Evolutionary conservation across 371 early-diverging fungal genomes (phyloP).

Genomic region (Dentiscutata heterogama): DNA sequence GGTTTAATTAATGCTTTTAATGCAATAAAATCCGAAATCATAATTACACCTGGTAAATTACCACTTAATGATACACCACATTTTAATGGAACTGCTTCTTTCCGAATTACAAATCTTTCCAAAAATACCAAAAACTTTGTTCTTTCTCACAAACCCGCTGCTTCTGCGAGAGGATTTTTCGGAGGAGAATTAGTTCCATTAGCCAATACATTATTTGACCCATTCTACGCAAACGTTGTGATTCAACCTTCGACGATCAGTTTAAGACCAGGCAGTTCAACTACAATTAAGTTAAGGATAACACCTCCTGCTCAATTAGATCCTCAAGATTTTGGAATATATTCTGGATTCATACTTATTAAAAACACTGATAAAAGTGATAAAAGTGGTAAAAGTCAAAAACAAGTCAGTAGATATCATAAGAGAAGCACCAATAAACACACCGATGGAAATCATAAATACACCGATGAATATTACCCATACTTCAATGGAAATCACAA

Average conservation of each 20-base stretch:
- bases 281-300: slow-evolving; percentile 55
- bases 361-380: background rate
- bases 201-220: slow-evolving; percentile 50
- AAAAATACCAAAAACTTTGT: slow-evolving; percentile 62
- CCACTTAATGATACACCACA: slow-evolving; percentile 71
- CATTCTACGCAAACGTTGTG: background rate
- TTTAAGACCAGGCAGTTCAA: slow-evolving; percentile 58
- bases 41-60: slow-evolving; percentile 68
- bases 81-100: slow-evolving; percentile 57
- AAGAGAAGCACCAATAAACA: too few relatives aligned
- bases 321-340: slow-evolving; percentile 30
- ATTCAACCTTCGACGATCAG: slow-evolving; percentile 43
- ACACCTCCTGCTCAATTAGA: slow-evolving; percentile 54
- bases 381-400: background rate
- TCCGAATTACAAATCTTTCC: slow-evolving; percentile 71
- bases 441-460: too few relatives aligned
- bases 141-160: slow-evolving; percentile 59
- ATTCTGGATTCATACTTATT: slow-evolving; percentile 36
- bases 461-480: too few relatives aligned
- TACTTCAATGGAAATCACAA: too few relatives aligned
- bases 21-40: slow-evolving; percentile 64
- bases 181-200: slow-evolving; percentile 49
- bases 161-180: slow-evolving; percentile 58
- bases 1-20: slow-evolving; percentile 76
- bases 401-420: too few relatives aligned